A percentile compares a stretch with the other conserved stretches of the same genome.
Evolutionary conservation across 1,139 yeast species (phyloP).

Genomic region (Debaryomyces udenii): DNA sequence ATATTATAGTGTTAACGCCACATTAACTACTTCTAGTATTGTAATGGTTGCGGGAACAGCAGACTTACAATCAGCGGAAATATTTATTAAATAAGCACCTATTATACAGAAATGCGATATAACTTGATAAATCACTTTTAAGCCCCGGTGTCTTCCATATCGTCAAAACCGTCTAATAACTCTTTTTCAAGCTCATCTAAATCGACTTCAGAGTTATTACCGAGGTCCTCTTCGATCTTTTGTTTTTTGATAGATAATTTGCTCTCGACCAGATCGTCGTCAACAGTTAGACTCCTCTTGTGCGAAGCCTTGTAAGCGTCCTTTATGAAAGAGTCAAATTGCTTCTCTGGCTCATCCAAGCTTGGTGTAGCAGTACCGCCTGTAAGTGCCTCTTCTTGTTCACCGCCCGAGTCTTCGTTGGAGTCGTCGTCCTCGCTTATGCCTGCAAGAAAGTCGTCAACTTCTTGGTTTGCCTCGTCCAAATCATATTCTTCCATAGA

Average conservation of each 20-base stretch:
- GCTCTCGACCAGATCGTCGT: slow-evolving; percentile 22
- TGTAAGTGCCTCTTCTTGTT: slow-evolving; percentile 19
- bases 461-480: slow-evolving; percentile 60
- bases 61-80: too few species aligned
- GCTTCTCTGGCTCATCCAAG: slow-evolving; percentile 11
- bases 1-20: too few species aligned
- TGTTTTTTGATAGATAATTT: slow-evolving; percentile 14
- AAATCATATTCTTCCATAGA: slow-evolving; percentile 49
- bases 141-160: slow-evolving; percentile 30
- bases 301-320: slow-evolving; percentile 29
- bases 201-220: slow-evolving; percentile 21
- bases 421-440: slow-evolving; percentile 52
- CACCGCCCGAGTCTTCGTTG: slow-evolving; percentile 29
- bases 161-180: slow-evolving; percentile 50
- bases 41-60: too few species aligned
- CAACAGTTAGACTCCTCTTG: slow-evolving; percentile 24
- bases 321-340: slow-evolving; percentile 33
- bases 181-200: slow-evolving; percentile 51
- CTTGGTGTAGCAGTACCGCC: slow-evolving; percentile 10
- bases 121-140: background rate
- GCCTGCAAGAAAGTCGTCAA: slow-evolving; percentile 62
- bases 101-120: slow-evolving; percentile 3
- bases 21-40: too few species aligned
- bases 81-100: background rate
- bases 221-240: slow-evolving; percentile 13